Evolutionary conservation across 2,329 filamentous ascomycete genomes (phyloP), one percentile per base, ranked within the genome.

Genomic region (Cadophora malorum): DNA sequence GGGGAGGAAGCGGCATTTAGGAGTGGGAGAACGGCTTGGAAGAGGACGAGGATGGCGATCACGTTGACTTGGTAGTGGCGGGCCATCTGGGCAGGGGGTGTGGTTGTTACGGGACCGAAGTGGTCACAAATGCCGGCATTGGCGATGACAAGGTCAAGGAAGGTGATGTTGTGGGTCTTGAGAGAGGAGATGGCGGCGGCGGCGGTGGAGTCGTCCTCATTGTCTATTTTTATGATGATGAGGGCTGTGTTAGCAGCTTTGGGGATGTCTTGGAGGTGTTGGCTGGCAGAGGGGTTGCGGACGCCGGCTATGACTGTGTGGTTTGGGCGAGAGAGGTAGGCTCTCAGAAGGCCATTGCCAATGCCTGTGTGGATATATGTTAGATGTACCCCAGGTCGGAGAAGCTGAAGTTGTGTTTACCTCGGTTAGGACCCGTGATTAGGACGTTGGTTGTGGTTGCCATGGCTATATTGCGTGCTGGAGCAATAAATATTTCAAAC

Each of bases 111-210:
- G 0, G 14, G 62, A 0, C 78, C 77, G 33, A 69, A 81, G 6
- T 69, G 47, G 4, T 76, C 74, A 2, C 72, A 71, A 10, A 83
- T 79, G n/a, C 79, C 84, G 0, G 84, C 83, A 72, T 87, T 87
- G 49, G 84, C 82, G 60, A 87, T 81, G 5, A 87, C 79, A 8
- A 85, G 73, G 69, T 87, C 84, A 2, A 86, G 68, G 31, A 78
- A 73, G 8, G 76, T 70, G 69, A 86, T 81, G 3, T 77, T 77
- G 59, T 72, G 65, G 1, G 63, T 45, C 1, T 74, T 66, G 0
- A 83, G 72, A 1, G 75, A 69, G 21, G 76, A 58, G 0, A 80
- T 75, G 1, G 80, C 80, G n/a, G 73, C 70, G 1, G 73, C 68
- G 0, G 81, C 71, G 67, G 81, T 80, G 0, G 74, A 70, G 10